Evolutionary conservation across 192 early-diverging fungal genomes (phyloP).

Genomic region (Anaeromyces robustus): DNA sequence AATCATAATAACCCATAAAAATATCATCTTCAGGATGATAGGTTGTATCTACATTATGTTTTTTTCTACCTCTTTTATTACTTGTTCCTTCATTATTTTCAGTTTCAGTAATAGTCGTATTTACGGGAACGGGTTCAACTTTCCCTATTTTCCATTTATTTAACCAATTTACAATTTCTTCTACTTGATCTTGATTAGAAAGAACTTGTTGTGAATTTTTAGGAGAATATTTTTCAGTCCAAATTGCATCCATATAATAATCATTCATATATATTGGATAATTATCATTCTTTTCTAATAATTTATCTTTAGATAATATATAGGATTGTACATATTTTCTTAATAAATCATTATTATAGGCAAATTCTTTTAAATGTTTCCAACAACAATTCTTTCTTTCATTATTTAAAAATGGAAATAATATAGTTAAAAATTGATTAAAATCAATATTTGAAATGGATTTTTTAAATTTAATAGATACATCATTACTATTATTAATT

Average conservation of each 20-base stretch:
- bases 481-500: neutral
- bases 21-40: neutral
- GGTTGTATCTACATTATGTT: neutral
- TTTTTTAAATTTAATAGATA: neutral
- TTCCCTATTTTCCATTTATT: neutral
- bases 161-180: neutral
- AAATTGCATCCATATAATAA: neutral
- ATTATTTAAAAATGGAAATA: no score
- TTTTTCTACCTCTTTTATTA: neutral
- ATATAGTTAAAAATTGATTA: neutral
- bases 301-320: neutral
- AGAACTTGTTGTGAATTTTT: neutral
- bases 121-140: neutral
- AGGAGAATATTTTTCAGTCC: neutral
- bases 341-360: neutral
- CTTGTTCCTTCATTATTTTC: neutral
- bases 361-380: neutral
- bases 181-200: neutral
- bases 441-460: neutral
- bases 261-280: neutral
- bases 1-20: neutral
- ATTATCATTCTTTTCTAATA: neutral
- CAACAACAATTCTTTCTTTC: no score
- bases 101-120: neutral
- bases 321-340: neutral